These are phyloP conservation scores for Ophiosphaerella herpotricha DNA, from an alignment of 2,329 filamentous ascomycete species.

Conservation along the genomic window DNA sequence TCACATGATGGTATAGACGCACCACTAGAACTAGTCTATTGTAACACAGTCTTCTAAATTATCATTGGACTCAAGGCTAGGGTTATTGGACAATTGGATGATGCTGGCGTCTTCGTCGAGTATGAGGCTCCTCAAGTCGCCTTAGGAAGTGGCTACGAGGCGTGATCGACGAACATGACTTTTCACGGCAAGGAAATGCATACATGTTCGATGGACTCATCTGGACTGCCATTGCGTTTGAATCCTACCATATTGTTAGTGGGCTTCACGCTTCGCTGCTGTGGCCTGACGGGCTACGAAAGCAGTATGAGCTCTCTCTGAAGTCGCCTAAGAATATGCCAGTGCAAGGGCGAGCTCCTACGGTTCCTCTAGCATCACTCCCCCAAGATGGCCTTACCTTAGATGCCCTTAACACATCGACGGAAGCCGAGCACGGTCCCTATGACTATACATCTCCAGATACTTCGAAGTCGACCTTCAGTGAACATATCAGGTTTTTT, in stretches of 20 bases:
- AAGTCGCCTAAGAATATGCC: slow-evolving; percentile 49
- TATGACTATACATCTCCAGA: slow-evolving; percentile 19
- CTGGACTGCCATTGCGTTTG: slow-evolving; percentile 32
- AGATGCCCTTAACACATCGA: neutral
- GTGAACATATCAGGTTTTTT: slow-evolving; percentile 71
- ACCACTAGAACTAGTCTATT: slow-evolving; percentile 26
- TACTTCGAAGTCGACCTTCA: slow-evolving; percentile 48
- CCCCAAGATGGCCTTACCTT: neutral
- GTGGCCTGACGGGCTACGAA: slow-evolving; percentile 10
- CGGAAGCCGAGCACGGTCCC: slow-evolving; percentile 6
- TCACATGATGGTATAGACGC: slow-evolving; percentile 5
- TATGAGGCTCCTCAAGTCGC: slow-evolving; percentile 19
- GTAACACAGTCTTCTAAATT: slow-evolving; percentile 28
- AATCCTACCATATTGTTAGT: slow-evolving; percentile 35
- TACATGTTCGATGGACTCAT: slow-evolving; percentile 32
- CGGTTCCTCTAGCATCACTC: slow-evolving; percentile 25
- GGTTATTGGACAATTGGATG: slow-evolving; percentile 21
- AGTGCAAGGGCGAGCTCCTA: slow-evolving; percentile 44
- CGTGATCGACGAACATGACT: slow-evolving; percentile 11
- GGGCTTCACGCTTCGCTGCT: slow-evolving; percentile 22
- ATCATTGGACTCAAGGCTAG: slow-evolving; percentile 19
- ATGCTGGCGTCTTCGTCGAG: slow-evolving; percentile 17
- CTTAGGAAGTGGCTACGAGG: slow-evolving; percentile 34
- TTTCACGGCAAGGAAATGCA: slow-evolving; percentile 11
- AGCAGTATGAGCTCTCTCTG: slow-evolving; percentile 2